These are phyloP conservation scores for Emergomyces pasteurianus DNA, from an alignment of 2,329 filamentous ascomycete species.

Conservation along the genomic window DNA sequence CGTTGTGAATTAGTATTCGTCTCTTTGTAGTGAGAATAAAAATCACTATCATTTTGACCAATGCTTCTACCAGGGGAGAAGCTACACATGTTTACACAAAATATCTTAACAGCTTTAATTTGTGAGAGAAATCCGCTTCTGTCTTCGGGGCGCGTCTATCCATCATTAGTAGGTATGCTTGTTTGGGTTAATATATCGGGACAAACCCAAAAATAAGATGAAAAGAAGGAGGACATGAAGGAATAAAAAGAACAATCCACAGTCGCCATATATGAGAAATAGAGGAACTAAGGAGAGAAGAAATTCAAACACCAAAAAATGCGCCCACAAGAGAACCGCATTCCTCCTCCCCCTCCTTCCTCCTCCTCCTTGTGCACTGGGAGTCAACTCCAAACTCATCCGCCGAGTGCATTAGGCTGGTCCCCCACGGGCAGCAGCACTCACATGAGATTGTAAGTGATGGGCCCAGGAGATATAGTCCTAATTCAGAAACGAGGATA, in stretches of 20 bases:
- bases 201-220: too few relatives aligned
- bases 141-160: not conserved
- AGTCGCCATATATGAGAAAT: not conserved
- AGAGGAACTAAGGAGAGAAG: not conserved
- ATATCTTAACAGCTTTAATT: too few relatives aligned
- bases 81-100: too few relatives aligned
- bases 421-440: not conserved
- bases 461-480: not conserved
- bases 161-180: not conserved
- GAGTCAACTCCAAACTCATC: not conserved
- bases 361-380: not conserved
- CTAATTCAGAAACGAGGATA: not conserved
- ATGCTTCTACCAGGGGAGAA: too few relatives aligned
- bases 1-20: not conserved
- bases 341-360: not conserved
- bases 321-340: not conserved
- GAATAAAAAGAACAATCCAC: not conserved
- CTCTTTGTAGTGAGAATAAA: not conserved
- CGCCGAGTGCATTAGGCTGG: not conserved
- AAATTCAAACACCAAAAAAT: constrained; percentile 3
- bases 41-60: too few relatives aligned
- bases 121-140: too few relatives aligned
- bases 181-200: too few relatives aligned
- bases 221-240: too few relatives aligned
- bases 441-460: constrained; percentile 1